Percentiles rank a stretch among this genome's conserved stretches.
phyloP scores from a whole-genome alignment of 2,329 filamentous ascomycete genomes.

The Cladophialophora carrionii region DNA sequence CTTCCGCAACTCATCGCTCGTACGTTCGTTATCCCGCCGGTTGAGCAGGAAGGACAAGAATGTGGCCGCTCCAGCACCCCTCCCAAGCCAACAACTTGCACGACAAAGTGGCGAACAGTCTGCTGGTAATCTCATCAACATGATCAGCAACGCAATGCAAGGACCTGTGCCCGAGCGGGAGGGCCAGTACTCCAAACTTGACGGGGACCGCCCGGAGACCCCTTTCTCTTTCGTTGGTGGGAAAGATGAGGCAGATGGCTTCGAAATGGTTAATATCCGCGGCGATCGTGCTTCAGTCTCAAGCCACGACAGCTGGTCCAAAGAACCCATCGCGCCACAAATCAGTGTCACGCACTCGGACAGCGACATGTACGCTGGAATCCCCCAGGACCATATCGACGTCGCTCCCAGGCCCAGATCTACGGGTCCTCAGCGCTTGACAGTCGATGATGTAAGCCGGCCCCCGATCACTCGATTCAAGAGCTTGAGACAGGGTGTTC shows the following conservation, averaged over 20 bases:
- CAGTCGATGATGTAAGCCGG: slow-evolving; percentile 22
- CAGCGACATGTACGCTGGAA: slow-evolving; percentile 10
- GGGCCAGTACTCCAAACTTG: slow-evolving; percentile 30
- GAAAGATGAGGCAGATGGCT: slow-evolving; percentile 35
- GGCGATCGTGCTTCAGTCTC: slow-evolving; percentile 16
- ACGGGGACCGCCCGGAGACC: slow-evolving; percentile 71
- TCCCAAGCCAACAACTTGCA: slow-evolving; percentile 36
- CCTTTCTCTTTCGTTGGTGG: slow-evolving; percentile 72
- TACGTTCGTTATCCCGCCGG: slow-evolving; percentile 34
- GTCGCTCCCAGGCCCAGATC: slow-evolving; percentile 27
- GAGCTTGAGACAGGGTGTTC: slow-evolving; percentile 36
- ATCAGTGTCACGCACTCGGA: slow-evolving; percentile 20
- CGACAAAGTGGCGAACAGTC: slow-evolving; percentile 31
- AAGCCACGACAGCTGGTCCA: slow-evolving; percentile 25
- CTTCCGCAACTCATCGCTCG: slow-evolving; percentile 35
- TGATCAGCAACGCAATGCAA: slow-evolving; percentile 35
- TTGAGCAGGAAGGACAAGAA: slow-evolving; percentile 35
- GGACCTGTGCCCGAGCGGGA: slow-evolving; percentile 23
- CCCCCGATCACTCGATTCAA: slow-evolving; percentile 38
- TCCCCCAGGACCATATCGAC: slow-evolving; percentile 29
- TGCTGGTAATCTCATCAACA: slow-evolving; percentile 34
- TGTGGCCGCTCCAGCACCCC: slow-evolving; percentile 17
- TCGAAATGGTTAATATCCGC: slow-evolving; percentile 36
- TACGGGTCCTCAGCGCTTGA: slow-evolving; percentile 23
- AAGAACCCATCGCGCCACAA: slow-evolving; percentile 12